Conservation (phyloP, 2,329 filamentous ascomycete genomes). For the Botrytis fabae region DNA sequence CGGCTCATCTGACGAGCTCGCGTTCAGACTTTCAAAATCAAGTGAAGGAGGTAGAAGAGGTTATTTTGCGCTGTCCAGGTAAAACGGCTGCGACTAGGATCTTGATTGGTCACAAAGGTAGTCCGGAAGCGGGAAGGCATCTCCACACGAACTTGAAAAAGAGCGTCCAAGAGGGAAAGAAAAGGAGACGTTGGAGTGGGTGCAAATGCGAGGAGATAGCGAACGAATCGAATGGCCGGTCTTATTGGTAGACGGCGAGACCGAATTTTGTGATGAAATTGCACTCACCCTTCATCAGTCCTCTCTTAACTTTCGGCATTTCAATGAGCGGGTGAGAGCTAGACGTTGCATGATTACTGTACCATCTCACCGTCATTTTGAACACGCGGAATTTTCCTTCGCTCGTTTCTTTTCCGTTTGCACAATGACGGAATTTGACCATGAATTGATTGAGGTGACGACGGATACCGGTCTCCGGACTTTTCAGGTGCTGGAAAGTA, state of each 20-base stretch:
- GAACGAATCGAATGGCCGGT: neutral
- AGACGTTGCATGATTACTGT: neutral
- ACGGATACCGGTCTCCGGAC: neutral
- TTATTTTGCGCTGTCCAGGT: constrained; percentile 8
- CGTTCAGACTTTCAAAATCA: neutral
- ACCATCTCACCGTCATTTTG: constrained; percentile 16
- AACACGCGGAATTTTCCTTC: neutral
- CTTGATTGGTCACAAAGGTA: constrained; percentile 14
- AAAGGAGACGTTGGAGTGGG: constrained; percentile 14
- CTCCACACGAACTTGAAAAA: constrained; percentile 17
- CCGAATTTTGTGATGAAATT: constrained; percentile 14
- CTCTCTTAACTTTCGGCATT: constrained; percentile 4
- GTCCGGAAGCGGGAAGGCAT: constrained; percentile 23
- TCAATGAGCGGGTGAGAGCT: neutral
- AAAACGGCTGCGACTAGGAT: constrained; percentile 21
- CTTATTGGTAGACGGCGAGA: constrained; percentile 9
- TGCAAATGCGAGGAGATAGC: constrained; percentile 15
- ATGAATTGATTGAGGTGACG: neutral
- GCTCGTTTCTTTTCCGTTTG: neutral
- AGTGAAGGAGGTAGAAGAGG: constrained; percentile 1
- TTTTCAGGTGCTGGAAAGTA: neutral
- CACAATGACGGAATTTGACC: neutral
- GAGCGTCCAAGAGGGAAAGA: constrained; percentile 7
- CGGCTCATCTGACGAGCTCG: neutral
- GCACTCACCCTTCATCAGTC: constrained; percentile 4